Conservation (phyloP, 805 yeast species). For the Saccharomycopsis vini region DNA sequence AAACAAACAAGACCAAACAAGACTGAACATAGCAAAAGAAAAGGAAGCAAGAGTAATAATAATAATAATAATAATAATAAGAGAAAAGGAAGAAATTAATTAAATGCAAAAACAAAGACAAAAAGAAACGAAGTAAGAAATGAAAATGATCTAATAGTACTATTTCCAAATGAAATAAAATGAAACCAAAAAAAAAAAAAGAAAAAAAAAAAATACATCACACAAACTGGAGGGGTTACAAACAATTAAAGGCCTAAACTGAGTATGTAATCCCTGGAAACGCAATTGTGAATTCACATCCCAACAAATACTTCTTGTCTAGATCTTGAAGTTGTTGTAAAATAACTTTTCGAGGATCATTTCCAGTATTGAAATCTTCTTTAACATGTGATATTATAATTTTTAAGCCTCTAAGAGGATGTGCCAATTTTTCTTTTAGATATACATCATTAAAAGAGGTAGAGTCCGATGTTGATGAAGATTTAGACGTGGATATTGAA, state of each 20-base stretch:
- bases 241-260: no score
- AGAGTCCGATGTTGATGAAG: not conserved
- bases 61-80: no score
- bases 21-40: no score
- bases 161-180: not conserved
- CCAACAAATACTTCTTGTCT: slow-evolving; percentile 31
- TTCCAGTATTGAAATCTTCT: slow-evolving; percentile 27
- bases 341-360: slow-evolving; percentile 53
- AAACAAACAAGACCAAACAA: no score
- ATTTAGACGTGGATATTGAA: not conserved
- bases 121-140: no score
- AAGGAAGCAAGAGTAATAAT: no score
- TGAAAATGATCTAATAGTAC: no score
- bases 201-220: not conserved
- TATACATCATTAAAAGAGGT: not conserved
- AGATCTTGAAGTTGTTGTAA: slow-evolving; percentile 38
- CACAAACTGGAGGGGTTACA: not conserved
- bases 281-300: slow-evolving; percentile 41
- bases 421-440: not conserved
- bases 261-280: slow-evolving; percentile 45
- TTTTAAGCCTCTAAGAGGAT: slow-evolving; percentile 21
- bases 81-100: no score
- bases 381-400: slow-evolving; percentile 45
- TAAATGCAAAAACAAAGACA: no score
- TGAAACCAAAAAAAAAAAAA: no score